These are phyloP conservation scores for Phaeodactylum tricornutum DNA, from an alignment of 108 stramenopile genomes.

Conservation along the genomic window DNA sequence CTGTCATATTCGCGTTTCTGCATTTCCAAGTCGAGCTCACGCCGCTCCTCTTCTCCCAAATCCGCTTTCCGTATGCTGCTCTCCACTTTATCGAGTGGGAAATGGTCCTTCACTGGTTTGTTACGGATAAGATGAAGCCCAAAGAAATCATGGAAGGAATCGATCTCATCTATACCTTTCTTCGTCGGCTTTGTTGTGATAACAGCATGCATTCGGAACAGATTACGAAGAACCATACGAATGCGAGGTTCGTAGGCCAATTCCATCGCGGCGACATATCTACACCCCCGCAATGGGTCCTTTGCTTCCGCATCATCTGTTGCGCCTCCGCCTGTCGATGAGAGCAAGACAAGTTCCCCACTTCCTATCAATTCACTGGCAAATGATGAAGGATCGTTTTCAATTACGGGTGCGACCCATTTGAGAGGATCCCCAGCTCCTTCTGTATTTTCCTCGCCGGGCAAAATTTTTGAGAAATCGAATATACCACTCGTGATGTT, in stretches of 20 bases:
- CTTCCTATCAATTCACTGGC: slow-evolving; percentile 69
- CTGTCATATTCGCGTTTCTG: slow-evolving; percentile 47
- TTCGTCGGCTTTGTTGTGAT: slow-evolving; percentile 76
- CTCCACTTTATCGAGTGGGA: slow-evolving; percentile 56
- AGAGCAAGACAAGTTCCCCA: slow-evolving; percentile 69
- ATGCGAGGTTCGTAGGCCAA: slow-evolving; percentile 79
- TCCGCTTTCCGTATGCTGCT: slow-evolving; percentile 25
- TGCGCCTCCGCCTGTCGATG: slow-evolving; percentile 30
- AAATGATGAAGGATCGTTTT: slow-evolving; percentile 45
- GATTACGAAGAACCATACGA: slow-evolving; percentile 48
- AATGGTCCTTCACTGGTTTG: slow-evolving; percentile 76
- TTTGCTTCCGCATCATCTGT: slow-evolving; percentile 34
- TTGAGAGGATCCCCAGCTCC: slow-evolving; percentile 36
- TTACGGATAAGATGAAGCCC: slow-evolving; percentile 72
- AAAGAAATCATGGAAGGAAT: slow-evolving; percentile 81
- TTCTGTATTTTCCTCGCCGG: slow-evolving; percentile 45
- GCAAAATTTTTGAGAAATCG: slow-evolving; percentile 50
- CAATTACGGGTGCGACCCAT: slow-evolving; percentile 64
- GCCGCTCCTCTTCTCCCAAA: slow-evolving; percentile 39
- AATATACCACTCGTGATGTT: slow-evolving; percentile 38
- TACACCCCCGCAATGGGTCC: slow-evolving; percentile 68
- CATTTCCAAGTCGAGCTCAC: slow-evolving; percentile 54
- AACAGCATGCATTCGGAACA: slow-evolving; percentile 56
- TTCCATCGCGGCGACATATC: slow-evolving; percentile 86
- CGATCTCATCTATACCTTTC: slow-evolving; percentile 65